Conservation (phyloP, 1,284 basidiomycete species). For the Albatrellus sp. region DNA sequence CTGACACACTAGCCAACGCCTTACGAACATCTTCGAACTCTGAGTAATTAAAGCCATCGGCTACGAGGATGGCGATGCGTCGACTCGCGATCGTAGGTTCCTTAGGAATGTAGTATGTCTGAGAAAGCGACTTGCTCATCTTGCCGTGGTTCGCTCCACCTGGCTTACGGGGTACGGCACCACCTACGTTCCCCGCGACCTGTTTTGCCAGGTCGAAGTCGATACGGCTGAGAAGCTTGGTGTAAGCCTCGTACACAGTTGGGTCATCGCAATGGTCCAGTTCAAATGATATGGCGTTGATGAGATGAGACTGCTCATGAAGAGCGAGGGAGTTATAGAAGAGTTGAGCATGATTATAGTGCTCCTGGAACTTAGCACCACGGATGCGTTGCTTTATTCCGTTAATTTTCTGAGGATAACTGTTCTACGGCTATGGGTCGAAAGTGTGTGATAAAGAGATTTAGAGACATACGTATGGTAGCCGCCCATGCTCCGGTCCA, state of each 20-base stretch:
- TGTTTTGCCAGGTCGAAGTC: slow-evolving; percentile 55
- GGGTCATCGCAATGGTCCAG: slow-evolving; percentile 69
- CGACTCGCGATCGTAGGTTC: slow-evolving; percentile 54
- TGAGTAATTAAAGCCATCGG: slow-evolving; percentile 57
- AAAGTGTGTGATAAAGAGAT: background rate
- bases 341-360: slow-evolving; percentile 58
- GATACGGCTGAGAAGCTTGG: slow-evolving; percentile 54
- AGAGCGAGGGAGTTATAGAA: slow-evolving; percentile 68
- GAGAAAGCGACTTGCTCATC: slow-evolving; percentile 42
- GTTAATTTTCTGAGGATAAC: slow-evolving; percentile 34
- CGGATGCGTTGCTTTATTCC: slow-evolving; percentile 63
- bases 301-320: slow-evolving; percentile 57
- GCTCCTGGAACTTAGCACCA: slow-evolving; percentile 63
- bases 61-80: slow-evolving; percentile 62
- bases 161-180: slow-evolving; percentile 36
- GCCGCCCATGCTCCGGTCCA: slow-evolving; percentile 37
- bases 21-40: slow-evolving; percentile 47
- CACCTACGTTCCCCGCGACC: slow-evolving; percentile 55
- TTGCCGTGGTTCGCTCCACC: slow-evolving; percentile 43
- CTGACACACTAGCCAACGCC: slow-evolving; percentile 29
- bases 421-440: slow-evolving; percentile 12
- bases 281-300: slow-evolving; percentile 63
- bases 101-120: slow-evolving; percentile 43
- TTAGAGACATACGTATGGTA: slow-evolving; percentile 38
- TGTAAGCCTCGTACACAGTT: slow-evolving; percentile 54